Percentiles rank a stretch among this genome's conserved stretches.
These are phyloP conservation scores for Populus euphratica DNA, from an alignment of 345 rosid species.

Conservation along the genomic window DNA sequence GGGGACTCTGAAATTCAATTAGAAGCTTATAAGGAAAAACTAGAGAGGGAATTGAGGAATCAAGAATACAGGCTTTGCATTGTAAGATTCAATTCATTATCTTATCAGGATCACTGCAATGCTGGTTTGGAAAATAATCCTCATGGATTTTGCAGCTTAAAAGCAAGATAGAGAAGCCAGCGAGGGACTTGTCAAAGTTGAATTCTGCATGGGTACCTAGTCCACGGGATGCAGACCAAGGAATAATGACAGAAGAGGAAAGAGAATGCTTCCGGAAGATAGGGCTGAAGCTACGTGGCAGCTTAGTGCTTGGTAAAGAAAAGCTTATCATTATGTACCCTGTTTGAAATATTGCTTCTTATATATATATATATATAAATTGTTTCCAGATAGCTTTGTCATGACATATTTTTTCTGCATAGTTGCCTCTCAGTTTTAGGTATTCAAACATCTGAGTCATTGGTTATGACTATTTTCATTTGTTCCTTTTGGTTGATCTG, in stretches of 20 bases:
- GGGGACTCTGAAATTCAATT: constrained; percentile 36
- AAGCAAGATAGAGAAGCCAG: constrained; percentile 53
- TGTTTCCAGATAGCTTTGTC: neutral
- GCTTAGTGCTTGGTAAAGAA: constrained; percentile 65
- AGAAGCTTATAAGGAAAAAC: constrained; percentile 53
- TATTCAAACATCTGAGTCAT: neutral
- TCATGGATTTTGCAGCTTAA: constrained; percentile 48
- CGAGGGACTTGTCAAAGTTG: constrained; percentile 45
- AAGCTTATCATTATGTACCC: constrained; percentile 7
- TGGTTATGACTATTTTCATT: neutral
- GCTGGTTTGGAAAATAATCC: constrained; percentile 12
- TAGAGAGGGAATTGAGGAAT: constrained; percentile 51
- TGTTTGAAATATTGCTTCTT: neutral
- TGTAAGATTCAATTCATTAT: constrained; percentile 39
- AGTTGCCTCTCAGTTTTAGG: neutral
- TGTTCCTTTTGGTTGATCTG: neutral
- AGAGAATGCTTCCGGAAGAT: constrained; percentile 66
- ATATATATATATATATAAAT: neutral
- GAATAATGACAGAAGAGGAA: constrained; percentile 71
- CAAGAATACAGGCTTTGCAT: constrained; percentile 64
- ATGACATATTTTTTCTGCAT: neutral
- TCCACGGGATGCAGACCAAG: constrained; percentile 51
- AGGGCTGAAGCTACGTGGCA: constrained; percentile 61
- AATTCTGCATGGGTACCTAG: constrained; percentile 49
- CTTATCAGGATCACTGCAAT: constrained; percentile 9